Percentiles rank a stretch among this genome's conserved stretches.
phyloP scores from a whole-genome alignment of 257 asterid species.

The Leonotis leonurus region DNA sequence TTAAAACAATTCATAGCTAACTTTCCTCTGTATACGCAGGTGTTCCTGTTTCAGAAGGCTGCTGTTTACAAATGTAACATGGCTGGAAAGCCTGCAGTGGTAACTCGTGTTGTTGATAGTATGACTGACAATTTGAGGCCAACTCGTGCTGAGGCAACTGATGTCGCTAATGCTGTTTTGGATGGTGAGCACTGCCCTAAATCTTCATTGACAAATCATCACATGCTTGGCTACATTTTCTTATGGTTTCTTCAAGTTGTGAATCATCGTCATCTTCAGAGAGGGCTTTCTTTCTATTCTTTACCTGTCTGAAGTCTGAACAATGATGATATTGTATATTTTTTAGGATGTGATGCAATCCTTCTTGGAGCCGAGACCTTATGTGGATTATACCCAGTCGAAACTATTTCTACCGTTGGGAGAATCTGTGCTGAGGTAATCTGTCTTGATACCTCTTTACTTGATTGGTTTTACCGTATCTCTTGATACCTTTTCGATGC shows the following conservation, averaged over 20 bases:
- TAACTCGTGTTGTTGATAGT: slow-evolving; percentile 93
- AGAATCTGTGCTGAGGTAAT: slow-evolving; percentile 78
- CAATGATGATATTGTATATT: not conserved
- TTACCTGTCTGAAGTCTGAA: not conserved
- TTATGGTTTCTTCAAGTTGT: not conserved
- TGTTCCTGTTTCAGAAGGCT: slow-evolving; percentile 79
- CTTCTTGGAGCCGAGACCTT: slow-evolving; percentile 93
- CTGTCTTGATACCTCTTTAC: not conserved
- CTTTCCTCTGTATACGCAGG: slow-evolving; percentile 38
- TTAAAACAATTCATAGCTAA: not conserved
- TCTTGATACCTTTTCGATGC: not conserved
- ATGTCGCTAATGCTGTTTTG: slow-evolving; percentile 92
- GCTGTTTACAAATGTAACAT: slow-evolving; percentile 89
- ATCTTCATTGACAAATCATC: not conserved
- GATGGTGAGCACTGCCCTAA: slow-evolving; percentile 47
- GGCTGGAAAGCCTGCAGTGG: slow-evolving; percentile 97
- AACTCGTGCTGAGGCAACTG: slow-evolving; percentile 98
- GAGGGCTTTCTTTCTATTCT: not conserved
- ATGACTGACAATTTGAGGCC: slow-evolving; percentile 96
- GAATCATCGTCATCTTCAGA: not conserved
- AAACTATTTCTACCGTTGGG: slow-evolving; percentile 74
- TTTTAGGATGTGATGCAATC: slow-evolving; percentile 81
- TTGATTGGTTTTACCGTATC: not conserved
- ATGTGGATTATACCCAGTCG: slow-evolving; percentile 86
- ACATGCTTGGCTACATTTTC: not conserved